Evolutionary conservation across 2,329 filamentous ascomycete genomes (phyloP), one percentile per base, ranked within the genome.

Genomic region (Balansia obtecta): DNA sequence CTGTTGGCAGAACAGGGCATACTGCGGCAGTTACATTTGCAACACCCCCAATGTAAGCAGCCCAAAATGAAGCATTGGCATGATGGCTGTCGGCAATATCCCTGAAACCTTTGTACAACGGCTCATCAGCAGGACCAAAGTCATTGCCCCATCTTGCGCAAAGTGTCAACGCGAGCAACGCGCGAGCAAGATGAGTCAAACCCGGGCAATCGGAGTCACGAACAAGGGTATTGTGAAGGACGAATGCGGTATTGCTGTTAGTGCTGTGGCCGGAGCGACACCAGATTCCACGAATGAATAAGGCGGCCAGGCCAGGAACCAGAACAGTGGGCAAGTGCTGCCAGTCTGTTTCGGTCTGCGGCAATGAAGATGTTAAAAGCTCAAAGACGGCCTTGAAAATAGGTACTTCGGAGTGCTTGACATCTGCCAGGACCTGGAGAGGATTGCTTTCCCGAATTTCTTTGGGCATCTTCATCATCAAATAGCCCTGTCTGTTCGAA

Each of bases 401-500:
- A 1, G 59, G 57, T 47, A 53, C 57, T 42, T 69, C 63, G 12
- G 53, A 48, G 1, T 53, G 41, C 4, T 53, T 53, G 8, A 63
- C 53, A 42, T 58, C 50, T 2, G 61, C 61, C 15, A 64, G 54
- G 6, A 74, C 62, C 8, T 65, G 58, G 2, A 95, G 68, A 0
- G 89, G 88, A 57, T 84, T 74, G 56, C 79, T 74, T 46, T 80
- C 76, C 50, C 85, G 79, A 15, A 85, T 65, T 0, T 72, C 63
- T 0, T 65, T 57, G 0, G 80, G 72, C 11, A 95, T 74, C 53
- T 75, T 82, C 66, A 86, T 80, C 68, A 88, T 88, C 39, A 95
- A 69, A 42, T 82, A 82, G 0, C 90, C 90, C 66, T 95, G 89
- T 40, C 89, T 75, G 54, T 95, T 90, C 8, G 89, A 90, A 18